These are phyloP conservation scores for Fusarium compactum DNA, from an alignment of 2,329 filamentous ascomycete species.

Conservation along the genomic window DNA sequence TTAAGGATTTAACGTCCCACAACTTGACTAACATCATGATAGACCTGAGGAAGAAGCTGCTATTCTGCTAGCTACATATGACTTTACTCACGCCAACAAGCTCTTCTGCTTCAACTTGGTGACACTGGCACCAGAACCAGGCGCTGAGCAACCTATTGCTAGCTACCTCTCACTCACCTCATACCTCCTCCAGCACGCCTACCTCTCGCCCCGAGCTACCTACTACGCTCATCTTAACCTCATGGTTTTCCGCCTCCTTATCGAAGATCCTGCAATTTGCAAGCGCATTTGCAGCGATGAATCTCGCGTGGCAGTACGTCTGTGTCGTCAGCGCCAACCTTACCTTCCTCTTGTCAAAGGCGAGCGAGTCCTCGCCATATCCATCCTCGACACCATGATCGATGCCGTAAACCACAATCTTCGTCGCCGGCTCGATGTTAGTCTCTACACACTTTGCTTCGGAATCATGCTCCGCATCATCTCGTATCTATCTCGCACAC, in stretches of 20 bases:
- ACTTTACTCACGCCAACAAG: slow-evolving; percentile 95
- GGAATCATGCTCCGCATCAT: slow-evolving; percentile 86
- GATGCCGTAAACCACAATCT: slow-evolving; percentile 96
- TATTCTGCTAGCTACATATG: slow-evolving; percentile 86
- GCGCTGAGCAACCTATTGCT: slow-evolving; percentile 79
- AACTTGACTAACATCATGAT: slow-evolving; percentile 10
- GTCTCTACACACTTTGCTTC: slow-evolving; percentile 84
- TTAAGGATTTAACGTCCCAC: fast-evolving
- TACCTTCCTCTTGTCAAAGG: slow-evolving; percentile 80
- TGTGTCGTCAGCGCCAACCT: slow-evolving; percentile 91
- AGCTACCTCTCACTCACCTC: slow-evolving; percentile 89
- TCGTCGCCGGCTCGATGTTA: slow-evolving; percentile 83
- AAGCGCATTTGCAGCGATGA: slow-evolving; percentile 88
- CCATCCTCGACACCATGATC: slow-evolving; percentile 86
- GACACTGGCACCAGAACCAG: slow-evolving; percentile 69
- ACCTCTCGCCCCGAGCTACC: slow-evolving; percentile 81
- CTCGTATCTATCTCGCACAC: slow-evolving; percentile 84
- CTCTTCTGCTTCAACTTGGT: slow-evolving; percentile 91
- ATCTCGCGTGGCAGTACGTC: slow-evolving; percentile 77
- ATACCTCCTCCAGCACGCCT: slow-evolving; percentile 93
- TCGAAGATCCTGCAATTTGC: slow-evolving; percentile 85
- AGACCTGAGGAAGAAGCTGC: slow-evolving; percentile 85
- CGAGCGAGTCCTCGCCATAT: slow-evolving; percentile 79
- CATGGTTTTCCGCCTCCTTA: slow-evolving; percentile 84
- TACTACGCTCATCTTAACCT: slow-evolving; percentile 88